Conservation (phyloP, 306 rosid species). For the Trifolium repens region DNA sequence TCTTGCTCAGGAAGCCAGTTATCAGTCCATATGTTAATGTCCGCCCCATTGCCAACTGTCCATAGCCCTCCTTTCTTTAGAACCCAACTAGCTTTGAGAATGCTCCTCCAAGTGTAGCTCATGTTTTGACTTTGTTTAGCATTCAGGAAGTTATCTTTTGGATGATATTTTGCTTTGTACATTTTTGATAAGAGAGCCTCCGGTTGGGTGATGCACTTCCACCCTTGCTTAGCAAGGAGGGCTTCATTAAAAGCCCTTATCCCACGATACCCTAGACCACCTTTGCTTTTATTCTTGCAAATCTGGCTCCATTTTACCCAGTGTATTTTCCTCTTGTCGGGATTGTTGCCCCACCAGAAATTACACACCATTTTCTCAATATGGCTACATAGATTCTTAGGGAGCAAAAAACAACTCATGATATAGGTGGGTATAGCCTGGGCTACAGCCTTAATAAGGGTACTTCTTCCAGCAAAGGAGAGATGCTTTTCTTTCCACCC, state of each 20-base stretch:
- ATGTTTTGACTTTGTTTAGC: rapidly evolving
- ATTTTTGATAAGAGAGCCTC: rapidly evolving
- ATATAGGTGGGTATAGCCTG: background rate
- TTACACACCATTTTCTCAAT: background rate
- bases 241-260: background rate
- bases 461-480: background rate
- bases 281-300: background rate
- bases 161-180: background rate
- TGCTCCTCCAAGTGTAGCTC: no score
- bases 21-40: no score
- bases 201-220: background rate
- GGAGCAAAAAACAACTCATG: background rate
- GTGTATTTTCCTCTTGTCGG: background rate
- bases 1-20: no score
- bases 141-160: no score
- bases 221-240: background rate
- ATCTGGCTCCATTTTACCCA: background rate
- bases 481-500: background rate
- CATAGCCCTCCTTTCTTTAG: no score
- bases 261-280: background rate
- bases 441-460: background rate
- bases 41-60: no score
- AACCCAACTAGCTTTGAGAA: no score
- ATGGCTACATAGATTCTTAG: background rate
- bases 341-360: background rate